A percentile compares a stretch with the other conserved stretches of the same genome.
phyloP scores from a whole-genome alignment of 2,329 filamentous ascomycete species.

The Diaporthe ampelina region DNA sequence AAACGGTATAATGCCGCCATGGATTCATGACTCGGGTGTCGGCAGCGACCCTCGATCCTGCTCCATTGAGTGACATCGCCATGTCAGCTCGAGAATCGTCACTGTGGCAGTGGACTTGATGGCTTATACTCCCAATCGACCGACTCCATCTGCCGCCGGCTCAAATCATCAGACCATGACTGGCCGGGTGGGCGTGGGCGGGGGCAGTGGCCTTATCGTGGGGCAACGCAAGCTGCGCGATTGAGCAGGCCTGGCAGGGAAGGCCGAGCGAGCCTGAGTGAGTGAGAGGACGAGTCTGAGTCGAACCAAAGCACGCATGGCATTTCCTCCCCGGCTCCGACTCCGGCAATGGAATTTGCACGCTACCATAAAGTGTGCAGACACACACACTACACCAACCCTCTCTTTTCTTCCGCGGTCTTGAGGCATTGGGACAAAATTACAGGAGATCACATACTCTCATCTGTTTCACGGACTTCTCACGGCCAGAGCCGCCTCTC shows the following conservation, averaged over 20 bases:
- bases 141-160: background rate
- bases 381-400: background rate
- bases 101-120: background rate
- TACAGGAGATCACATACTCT: background rate
- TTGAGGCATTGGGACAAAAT: background rate
- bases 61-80: background rate
- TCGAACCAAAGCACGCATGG: constrained; percentile 9
- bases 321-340: constrained; percentile 11
- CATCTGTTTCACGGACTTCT: background rate
- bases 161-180: constrained; percentile 25
- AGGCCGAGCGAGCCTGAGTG: constrained; percentile 6
- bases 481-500: background rate
- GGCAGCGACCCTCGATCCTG: background rate
- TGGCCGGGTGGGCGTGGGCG: background rate
- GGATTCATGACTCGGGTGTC: constrained; percentile 6
- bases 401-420: background rate
- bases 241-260: background rate
- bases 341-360: constrained; percentile 29
- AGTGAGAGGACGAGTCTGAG: too few species aligned
- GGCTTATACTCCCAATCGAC: background rate
- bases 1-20: background rate
- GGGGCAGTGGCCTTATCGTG: constrained; percentile 26
- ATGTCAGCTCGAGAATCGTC: constrained; percentile 4
- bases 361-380: constrained; percentile 27
- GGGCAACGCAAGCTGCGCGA: constrained; percentile 24